Base-by-base conservation (phyloP, 2,329 filamentous ascomycete species). In the Aspergillus japonicus region DNA sequence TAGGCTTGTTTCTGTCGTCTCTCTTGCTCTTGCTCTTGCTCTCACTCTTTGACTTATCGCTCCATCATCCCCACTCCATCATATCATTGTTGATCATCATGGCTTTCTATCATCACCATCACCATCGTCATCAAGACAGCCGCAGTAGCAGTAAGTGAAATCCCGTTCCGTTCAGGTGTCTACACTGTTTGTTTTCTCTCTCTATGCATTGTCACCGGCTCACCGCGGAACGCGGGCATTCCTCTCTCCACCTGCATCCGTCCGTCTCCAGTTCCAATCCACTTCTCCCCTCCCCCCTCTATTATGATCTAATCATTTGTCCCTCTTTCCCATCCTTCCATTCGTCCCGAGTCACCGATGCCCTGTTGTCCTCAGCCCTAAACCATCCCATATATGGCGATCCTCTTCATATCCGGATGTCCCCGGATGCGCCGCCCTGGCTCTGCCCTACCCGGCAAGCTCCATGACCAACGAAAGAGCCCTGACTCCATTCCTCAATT, bases 311-410 rank as follows among this genome's bases (percentile, higher is more conserved):
- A 65, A 67, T 59, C 61, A 59, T 14, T 57, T 66, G 62, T 64
- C 64, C 62, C 57, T 60, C 61, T 57, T 35, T 71, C 66, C 69
- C 71, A 69, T 29, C 68, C 56, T 42, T 56, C 60, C 54, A 35
- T 58, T 65, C 60, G 67, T 47, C n/a, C 53, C 39, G 26, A 29
- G 26, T 29, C 26, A 29, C 26, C 26, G 26, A 19, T 55, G 47
- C 53, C 53, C 53, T 55, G 39, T 54, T 47, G 16, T 31, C 47
- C 52, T 47, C 53, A 55, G 53, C 53, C 53, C 53, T 55, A 55
- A 55, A 6, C 53, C 33, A 24, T 23, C 52, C 39, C 31, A 21
- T 23, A 23, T 19, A 44, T 19, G 39, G 39, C 33, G 50, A 39
- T 24, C 29, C 50, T 33, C 50, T 52, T 33, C 35, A 39, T 52